Evolutionary conservation across 805 yeast species (phyloP), one percentile per base, ranked within the genome.

Genomic region (Candida arabinofermentans): DNA sequence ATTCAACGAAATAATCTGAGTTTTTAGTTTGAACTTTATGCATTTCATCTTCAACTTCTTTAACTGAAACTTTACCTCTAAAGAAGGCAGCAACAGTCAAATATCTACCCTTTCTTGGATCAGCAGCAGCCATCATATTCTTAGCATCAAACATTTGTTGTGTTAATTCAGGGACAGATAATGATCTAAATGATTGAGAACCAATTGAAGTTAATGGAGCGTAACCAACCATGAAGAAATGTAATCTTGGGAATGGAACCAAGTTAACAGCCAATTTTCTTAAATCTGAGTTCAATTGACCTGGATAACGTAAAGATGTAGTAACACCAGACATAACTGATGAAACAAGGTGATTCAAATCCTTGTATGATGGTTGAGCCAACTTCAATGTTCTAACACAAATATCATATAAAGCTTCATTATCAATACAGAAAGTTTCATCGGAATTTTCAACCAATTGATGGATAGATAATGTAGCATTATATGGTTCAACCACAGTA

Each of bases 261-360:
- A 89, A 74, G 70, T 89, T 89, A 46, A 89, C 96, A 13, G 96
- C 96, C 60, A 89, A 75, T 66, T 89, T 89, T 70, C 96, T 82
- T 63, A 89, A 72, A 68, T 89, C 96, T 21, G 95, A 83, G 71
- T 89, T 89, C 63, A 89, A 79, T 71, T 89, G 96, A 61, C 96
- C 96, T 47, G 96, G 96, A 74, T 83, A 89, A 69, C 96, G 84
- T 58, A 89, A 74, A 16, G 96, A 86, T 16, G 96, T 89, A 41
- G 96, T 89, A 43, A 89, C 90, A 70, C 96, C 96, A 17, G 93
- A 83, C 96, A 89, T 89, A 43, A 89, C 96, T 34, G 88, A 78
- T 13, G 95, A 83, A 27, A 89, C 93, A 62, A 89, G 75, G 54
- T 75, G 75, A 70, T 89, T 89, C 59, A 89, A 75, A 59, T 89